Percentiles rank a stretch among this genome's conserved stretches.
Evolutionary conservation across 1,284 basidiomycete genomes (phyloP).

Genomic region (Gymnopus androsaceus): DNA sequence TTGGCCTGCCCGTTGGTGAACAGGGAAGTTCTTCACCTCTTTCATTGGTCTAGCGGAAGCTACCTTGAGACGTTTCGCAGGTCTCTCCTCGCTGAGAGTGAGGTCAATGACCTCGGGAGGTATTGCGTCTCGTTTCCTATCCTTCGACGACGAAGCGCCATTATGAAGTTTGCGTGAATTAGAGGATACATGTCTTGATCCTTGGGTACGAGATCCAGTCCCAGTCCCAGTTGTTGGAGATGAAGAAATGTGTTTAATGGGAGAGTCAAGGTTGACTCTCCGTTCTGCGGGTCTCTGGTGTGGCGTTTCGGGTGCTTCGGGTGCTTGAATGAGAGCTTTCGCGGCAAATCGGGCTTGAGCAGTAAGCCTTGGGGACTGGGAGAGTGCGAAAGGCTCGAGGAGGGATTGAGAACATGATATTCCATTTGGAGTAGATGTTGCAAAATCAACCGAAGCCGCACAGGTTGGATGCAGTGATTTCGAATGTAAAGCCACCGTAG

Average conservation of each 20-base stretch:
- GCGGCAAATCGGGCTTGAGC: not conserved
- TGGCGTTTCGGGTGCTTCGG: not conserved
- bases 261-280: not conserved
- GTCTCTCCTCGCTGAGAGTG: not conserved
- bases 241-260: conserved; percentile 1
- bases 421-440: not conserved
- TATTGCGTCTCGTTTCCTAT: not conserved
- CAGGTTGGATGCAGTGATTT: not conserved
- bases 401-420: not conserved
- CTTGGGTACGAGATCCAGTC: not conserved
- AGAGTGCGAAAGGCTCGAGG: not conserved
- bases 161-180: not conserved
- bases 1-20: not conserved
- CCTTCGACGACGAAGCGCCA: not conserved
- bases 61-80: not conserved
- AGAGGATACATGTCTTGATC: not conserved
- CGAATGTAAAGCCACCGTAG: too few species aligned
- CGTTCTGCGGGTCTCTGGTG: not conserved
- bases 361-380: conserved; percentile 1
- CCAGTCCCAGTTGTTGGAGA: not conserved
- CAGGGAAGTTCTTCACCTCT: conserved; percentile 9
- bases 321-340: not conserved
- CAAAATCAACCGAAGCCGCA: too few species aligned
- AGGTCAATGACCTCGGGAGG: not conserved
- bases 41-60: not conserved